Evolutionary conservation across 805 yeast genomes (phyloP), one percentile per base, ranked within the genome.

Genomic region (Wickerhamomyces subpelliculosus): DNA sequence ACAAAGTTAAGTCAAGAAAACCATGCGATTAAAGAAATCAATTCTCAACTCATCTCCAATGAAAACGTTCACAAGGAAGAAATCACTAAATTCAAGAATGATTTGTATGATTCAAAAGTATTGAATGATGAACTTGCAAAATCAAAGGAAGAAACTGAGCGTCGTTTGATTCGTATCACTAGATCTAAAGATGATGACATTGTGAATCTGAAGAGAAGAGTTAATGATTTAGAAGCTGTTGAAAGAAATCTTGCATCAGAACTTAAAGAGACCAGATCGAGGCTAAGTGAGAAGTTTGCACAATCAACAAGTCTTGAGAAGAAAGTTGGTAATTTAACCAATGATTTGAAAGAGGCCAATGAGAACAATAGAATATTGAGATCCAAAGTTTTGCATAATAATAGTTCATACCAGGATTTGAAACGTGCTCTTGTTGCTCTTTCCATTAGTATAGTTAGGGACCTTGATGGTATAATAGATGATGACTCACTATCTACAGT

Each of bases 391-490:
- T 17, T 44, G 24, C 28, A 36, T 10, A 38, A n/a, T 20, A 35
- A 43, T 3, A 37, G 35, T 6, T 21, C 33, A 12, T 38, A 39
- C 14, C 44, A 43, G 17, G 47, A 44, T 22, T 22, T 47, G 10
- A 41, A 43, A 23, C 31, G 46, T 14, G 27, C 38, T 10, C 24
- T 46, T 16, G 17, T 33, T 7, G 35, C 33, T 9, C 31, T 44
- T 5, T 37, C 37, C 5, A 30, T 36, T 8, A 27, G 23, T 13
- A 21, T 46, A 11, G 19, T 48, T 3, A 30, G 34, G 20, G 40
- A 40, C 8, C 39, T 49, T 20, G 47, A 44, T 13, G 49, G 48
- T 2, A 38, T 49, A 5, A 46, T 49, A 22, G 54, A 49, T 24
- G 37, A 34, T 1, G 26, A 11, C 0, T 49, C 54, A 4, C 29